A percentile compares a stretch with the other conserved stretches of the same genome.
Evolutionary conservation across 805 yeast genomes (phyloP).

Genomic region (Jamesozyma lodderae): DNA sequence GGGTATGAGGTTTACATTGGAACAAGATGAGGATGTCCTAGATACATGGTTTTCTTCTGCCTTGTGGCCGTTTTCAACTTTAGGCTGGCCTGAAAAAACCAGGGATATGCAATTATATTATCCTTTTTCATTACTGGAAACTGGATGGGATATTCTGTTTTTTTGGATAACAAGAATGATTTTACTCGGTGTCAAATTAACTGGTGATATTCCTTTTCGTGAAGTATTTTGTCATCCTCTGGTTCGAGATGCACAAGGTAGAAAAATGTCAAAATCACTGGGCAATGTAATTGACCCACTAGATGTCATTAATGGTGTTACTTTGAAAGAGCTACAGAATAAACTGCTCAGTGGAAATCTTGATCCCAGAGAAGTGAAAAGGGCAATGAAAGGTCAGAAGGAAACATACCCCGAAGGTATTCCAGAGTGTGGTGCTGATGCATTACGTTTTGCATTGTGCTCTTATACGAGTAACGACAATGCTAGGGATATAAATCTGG

Average conservation of each 20-base stretch:
- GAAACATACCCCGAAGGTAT: constrained; percentile 88
- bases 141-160: constrained; percentile 98
- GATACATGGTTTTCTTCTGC: constrained; percentile 99
- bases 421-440: constrained; percentile 98
- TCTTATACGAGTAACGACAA: constrained; percentile 97
- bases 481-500: constrained; percentile 92
- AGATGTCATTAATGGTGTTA: constrained; percentile 83
- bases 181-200: constrained; percentile 74
- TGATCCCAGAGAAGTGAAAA: constrained; percentile 74
- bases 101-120: constrained; percentile 64
- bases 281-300: constrained; percentile 95
- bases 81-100: constrained; percentile 86
- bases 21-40: constrained; percentile 93
- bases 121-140: constrained; percentile 89
- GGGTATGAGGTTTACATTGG: constrained; percentile 54
- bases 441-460: constrained; percentile 92
- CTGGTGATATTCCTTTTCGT: constrained; percentile 82
- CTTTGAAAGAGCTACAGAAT: constrained; percentile 64
- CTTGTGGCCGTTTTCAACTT: constrained; percentile 90
- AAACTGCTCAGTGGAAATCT: constrained; percentile 72
- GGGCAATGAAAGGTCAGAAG: constrained; percentile 78
- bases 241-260: constrained; percentile 96
- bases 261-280: constrained; percentile 95
- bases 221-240: constrained; percentile 98
- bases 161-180: constrained; percentile 99